These are phyloP conservation scores for Scolecobasidium constrictum DNA, from an alignment of 2,329 filamentous ascomycete genomes.

Conservation along the genomic window DNA sequence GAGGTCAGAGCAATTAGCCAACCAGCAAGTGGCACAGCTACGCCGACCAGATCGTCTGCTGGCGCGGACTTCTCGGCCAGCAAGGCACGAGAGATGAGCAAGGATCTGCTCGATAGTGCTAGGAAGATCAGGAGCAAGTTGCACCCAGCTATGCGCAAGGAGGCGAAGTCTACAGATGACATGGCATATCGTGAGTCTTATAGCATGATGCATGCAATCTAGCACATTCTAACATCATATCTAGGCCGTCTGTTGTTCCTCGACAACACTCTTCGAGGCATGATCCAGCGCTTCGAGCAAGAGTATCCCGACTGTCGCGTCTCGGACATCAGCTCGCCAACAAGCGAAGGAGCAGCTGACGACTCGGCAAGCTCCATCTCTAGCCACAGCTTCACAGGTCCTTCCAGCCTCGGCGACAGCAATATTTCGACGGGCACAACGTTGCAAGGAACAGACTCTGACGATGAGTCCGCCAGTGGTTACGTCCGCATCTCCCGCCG, in stretches of 20 bases:
- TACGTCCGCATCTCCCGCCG: conserved; percentile 34
- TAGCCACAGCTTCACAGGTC: not conserved
- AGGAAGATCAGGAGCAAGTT: conserved; percentile 78
- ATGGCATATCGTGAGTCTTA: conserved; percentile 60
- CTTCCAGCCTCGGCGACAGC: not conserved
- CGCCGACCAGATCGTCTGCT: conserved; percentile 34
- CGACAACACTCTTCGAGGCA: conserved; percentile 75
- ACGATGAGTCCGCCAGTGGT: conserved; percentile 12
- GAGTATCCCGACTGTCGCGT: conserved; percentile 84
- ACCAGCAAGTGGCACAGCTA: conserved; percentile 41
- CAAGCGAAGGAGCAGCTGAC: not conserved
- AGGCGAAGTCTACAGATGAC: conserved; percentile 59
- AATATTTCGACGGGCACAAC: conserved; percentile 1
- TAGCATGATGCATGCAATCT: not conserved
- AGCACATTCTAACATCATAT: conserved; percentile 9
- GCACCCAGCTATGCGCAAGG: conserved; percentile 72
- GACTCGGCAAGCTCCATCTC: conserved; percentile 3
- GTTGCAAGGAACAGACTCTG: conserved; percentile 17
- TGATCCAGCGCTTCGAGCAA: conserved; percentile 92
- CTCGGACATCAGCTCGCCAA: conserved; percentile 14
- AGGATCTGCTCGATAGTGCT: conserved; percentile 75
- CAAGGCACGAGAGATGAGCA: conserved; percentile 82
- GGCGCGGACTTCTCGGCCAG: conserved; percentile 17
- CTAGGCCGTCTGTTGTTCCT: conserved; percentile 71
- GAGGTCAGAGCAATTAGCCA: conserved; percentile 30